phyloP scores from a whole-genome alignment of 139 green algal species.

The Chlamydomonas eustigma region DNA sequence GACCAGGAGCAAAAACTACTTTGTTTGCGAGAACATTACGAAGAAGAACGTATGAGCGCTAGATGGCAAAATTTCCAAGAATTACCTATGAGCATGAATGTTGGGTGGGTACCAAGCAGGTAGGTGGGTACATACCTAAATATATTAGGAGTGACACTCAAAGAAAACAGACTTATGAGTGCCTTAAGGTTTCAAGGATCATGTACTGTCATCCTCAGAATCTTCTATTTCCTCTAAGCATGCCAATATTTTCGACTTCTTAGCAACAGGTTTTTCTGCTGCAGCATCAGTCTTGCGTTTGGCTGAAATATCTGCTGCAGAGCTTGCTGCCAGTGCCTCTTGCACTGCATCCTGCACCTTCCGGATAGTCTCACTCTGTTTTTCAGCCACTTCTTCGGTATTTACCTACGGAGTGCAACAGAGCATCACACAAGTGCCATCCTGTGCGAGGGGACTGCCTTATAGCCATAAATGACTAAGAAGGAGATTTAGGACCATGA shows the following conservation, averaged over 20 bases:
- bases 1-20: too few species aligned
- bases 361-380: constrained; percentile 31
- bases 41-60: too few species aligned
- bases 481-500: too few species aligned
- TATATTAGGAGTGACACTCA: too few species aligned
- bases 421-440: neutral
- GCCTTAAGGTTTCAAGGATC: too few species aligned
- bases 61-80: too few species aligned
- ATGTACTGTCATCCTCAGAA: constrained; percentile 32
- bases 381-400: constrained; percentile 33
- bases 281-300: constrained; percentile 7
- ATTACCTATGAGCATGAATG: too few species aligned
- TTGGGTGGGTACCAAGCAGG: too few species aligned
- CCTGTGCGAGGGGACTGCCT: neutral
- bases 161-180: too few species aligned
- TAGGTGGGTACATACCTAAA: too few species aligned
- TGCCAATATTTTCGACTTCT: constrained; percentile 33
- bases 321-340: constrained; percentile 18
- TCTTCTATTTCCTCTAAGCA: constrained; percentile 28
- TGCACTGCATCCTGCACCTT: constrained; percentile 45
- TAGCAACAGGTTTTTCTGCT: constrained; percentile 8
- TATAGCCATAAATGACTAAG: neutral
- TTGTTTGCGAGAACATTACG: too few species aligned
- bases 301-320: neutral
- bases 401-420: constrained; percentile 36